Evolutionary conservation across 306 rosid species (phyloP).

Genomic region (Ammopiptanthus mongolicus): DNA sequence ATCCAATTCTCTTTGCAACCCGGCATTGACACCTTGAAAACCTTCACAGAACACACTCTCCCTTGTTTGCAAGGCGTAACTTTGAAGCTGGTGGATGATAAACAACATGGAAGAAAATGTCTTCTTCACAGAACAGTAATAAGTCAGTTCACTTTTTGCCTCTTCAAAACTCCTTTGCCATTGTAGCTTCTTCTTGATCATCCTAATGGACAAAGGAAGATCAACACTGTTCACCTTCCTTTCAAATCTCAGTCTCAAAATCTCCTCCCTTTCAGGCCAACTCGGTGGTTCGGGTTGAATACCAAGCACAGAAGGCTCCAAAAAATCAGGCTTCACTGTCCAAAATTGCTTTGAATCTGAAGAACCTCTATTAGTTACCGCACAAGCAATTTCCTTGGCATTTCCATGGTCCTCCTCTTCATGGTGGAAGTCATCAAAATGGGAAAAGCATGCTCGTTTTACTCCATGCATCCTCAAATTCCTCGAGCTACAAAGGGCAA

Average conservation of each 20-base stretch:
- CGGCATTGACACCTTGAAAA: conserved; percentile 39
- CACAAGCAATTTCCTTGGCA: conserved; percentile 13
- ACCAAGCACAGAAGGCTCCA: conserved; percentile 49
- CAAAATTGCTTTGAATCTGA: background rate
- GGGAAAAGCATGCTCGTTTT: conserved; percentile 20
- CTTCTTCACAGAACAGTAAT: conserved; percentile 42
- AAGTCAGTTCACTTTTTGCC: conserved; percentile 17
- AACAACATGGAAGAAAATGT: conserved; percentile 58
- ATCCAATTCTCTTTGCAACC: conserved; percentile 51
- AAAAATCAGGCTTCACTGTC: conserved; percentile 18
- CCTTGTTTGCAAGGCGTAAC: conserved; percentile 51
- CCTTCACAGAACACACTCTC: conserved; percentile 49
- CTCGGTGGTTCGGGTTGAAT: conserved; percentile 53
- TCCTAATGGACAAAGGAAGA: conserved; percentile 53
- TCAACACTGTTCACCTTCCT: conserved; percentile 43
- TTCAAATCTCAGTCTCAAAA: conserved; percentile 33
- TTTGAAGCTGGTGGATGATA: conserved; percentile 59
- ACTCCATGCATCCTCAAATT: conserved; percentile 16
- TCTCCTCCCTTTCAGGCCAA: conserved; percentile 58
- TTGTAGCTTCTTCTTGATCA: conserved; percentile 58
- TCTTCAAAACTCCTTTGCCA: conserved; percentile 26
- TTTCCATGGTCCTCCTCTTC: conserved; percentile 12
- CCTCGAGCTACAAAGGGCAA: background rate
- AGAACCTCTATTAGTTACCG: conserved; percentile 3
- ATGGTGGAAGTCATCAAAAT: conserved; percentile 31